Evolutionary conservation across 345 rosid genomes (phyloP), one percentile per base, ranked within the genome.

Genomic region (Aethionema arabicum): DNA sequence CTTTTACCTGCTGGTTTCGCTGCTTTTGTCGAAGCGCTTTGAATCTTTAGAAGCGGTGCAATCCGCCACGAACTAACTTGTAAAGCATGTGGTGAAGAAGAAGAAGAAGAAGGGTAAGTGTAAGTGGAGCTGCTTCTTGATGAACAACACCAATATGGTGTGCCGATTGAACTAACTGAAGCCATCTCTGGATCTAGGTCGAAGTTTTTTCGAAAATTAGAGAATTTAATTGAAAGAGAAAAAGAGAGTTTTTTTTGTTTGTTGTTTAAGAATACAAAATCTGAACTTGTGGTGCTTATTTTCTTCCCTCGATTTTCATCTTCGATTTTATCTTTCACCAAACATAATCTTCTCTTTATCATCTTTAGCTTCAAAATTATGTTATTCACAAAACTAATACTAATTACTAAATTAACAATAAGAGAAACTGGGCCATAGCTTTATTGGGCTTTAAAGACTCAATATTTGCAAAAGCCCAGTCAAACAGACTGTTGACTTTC

Each of bases 1-100:
- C 16, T 63, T 44, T 38, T 75, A 91, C 99, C 97, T 76, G 96
- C 95, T 58, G 97, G 76, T 73, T 89, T 92, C 50, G 86, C 89
- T 41, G 87, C 76, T 73, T 89, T 90, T 10, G 96, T 85, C 41
- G 97, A 85, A 45, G 96, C 82, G 65, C 77, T 56, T 52, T 56
- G 68, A 74, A 85, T 77, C 52, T 39, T 80, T 10, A 86, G 60
- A 9, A 77, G 52, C 8, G 77, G 49, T 10, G 66, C 15, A 8
- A 39, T 49, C 37, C 61, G 38, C 37, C 27, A 60, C 2, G 63
- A 78, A 33, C 72, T 33, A 8, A 72, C 38, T 29, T 75, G 49
- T 42, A 77, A 60, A 42, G 56, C 50, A 1, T 66, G 61, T 4
- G 78, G 74, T 2, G 88, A 76, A 33, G 78, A 55, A 50, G 63